These are phyloP conservation scores for Ophiostoma sp. DNA, from an alignment of 2,329 filamentous ascomycete genomes.

Conservation along the genomic window DNA sequence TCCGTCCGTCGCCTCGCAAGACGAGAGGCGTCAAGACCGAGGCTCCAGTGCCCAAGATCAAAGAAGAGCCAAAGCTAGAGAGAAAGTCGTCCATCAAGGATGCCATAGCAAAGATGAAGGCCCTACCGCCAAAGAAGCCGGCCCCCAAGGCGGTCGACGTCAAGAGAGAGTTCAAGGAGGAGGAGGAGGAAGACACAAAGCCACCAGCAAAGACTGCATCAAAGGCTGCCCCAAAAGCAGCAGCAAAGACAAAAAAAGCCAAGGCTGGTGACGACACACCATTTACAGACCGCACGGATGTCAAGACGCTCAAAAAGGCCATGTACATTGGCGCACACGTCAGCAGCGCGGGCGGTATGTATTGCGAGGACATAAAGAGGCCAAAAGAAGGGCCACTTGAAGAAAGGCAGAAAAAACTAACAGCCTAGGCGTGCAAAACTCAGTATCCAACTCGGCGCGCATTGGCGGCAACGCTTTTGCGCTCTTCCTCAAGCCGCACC, in stretches of 20 bases:
- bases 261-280: conserved; percentile 43
- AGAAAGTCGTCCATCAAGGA: conserved; percentile 26
- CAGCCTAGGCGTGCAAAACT: conserved; percentile 68
- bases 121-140: conserved; percentile 6
- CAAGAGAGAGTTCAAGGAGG: not conserved
- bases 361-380: not conserved
- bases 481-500: conserved; percentile 90
- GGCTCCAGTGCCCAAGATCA: not conserved
- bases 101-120: not conserved
- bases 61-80: conserved; percentile 33
- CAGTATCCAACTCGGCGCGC: conserved; percentile 68
- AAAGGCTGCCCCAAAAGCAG: not conserved
- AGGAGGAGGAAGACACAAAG: not conserved
- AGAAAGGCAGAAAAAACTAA: conserved; percentile 39
- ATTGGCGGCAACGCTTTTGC: conserved; percentile 93
- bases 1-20: conserved; percentile 23
- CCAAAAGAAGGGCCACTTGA: not conserved
- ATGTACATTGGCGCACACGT: conserved; percentile 93
- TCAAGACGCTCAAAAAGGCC: conserved; percentile 51
- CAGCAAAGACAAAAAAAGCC: conserved; percentile 34
- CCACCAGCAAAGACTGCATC: not conserved
- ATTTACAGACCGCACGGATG: conserved; percentile 61
- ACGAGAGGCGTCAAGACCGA: conserved; percentile 26
- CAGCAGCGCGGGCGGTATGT: conserved; percentile 66
- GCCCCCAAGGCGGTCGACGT: not conserved